phyloP scores from a whole-genome alignment of 352 stramenopile species.

The Pythium brachiatum region DNA sequence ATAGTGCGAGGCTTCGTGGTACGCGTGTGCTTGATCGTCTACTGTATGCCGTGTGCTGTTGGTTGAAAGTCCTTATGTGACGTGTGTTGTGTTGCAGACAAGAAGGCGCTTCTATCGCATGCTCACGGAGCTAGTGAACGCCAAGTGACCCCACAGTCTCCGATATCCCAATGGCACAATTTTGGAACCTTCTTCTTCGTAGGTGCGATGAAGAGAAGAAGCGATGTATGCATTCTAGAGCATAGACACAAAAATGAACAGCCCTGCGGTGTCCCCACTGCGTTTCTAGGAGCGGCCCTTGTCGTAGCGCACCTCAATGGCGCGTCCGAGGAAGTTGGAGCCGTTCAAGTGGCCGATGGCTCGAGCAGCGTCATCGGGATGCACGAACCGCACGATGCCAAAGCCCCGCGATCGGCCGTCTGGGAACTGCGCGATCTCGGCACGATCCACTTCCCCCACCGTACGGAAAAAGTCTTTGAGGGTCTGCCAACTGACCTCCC shows the following conservation, averaged over 20 bases:
- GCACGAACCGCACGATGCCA: conserved; percentile 65
- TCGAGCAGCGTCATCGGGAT: conserved; percentile 40
- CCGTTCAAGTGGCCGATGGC: conserved; percentile 70
- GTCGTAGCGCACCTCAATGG: conserved; percentile 70
- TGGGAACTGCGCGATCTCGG: conserved; percentile 51
- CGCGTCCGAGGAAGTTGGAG: conserved; percentile 58
- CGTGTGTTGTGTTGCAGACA: conserved; percentile 21
- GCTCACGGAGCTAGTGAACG: conserved; percentile 36
- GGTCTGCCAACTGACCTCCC: conserved; percentile 64
- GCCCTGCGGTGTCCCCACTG: not conserved
- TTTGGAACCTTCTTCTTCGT: not conserved
- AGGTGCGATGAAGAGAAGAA: not conserved
- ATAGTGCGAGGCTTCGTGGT: conserved; percentile 19
- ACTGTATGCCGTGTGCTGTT: not conserved
- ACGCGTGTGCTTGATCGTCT: not conserved
- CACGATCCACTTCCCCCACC: conserved; percentile 65
- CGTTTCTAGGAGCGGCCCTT: conserved; percentile 20
- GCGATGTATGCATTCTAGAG: not conserved
- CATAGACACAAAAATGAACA: conserved; percentile 9
- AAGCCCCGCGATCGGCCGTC: conserved; percentile 71
- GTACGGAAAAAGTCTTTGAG: conserved; percentile 67
- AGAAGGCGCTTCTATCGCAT: conserved; percentile 38
- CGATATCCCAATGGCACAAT: not conserved
- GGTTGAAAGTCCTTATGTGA: not conserved
- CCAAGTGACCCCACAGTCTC: conserved; percentile 8